Conservation (phyloP, 768 basidiomycete species). For the Sutorius australiensis region DNA sequence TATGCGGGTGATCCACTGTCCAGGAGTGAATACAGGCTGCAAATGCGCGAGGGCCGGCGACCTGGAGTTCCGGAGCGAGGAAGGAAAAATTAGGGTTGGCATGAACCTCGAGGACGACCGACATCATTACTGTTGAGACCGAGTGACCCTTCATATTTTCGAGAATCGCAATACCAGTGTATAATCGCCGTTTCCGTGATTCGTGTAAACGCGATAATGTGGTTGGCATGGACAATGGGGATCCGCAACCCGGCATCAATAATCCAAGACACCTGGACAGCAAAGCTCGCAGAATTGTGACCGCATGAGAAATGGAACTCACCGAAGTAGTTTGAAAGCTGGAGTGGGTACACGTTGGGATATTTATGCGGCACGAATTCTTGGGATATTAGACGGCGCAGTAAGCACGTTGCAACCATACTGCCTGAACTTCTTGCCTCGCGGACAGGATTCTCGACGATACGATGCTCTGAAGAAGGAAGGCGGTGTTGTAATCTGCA, state of each 20-base stretch:
- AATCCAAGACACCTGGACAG: not conserved
- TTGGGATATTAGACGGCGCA: slow-evolving; percentile 7
- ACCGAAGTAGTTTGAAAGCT: slow-evolving; percentile 9
- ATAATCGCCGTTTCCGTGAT: not conserved
- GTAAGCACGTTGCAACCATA: slow-evolving; percentile 11
- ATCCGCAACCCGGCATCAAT: slow-evolving; percentile 12
- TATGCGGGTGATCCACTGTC: not conserved
- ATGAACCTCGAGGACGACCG: not conserved
- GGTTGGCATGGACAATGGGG: not conserved
- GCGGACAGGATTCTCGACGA: slow-evolving; percentile 2
- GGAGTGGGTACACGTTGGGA: slow-evolving; percentile 5
- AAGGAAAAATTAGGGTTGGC: not conserved
- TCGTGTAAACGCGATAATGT: not conserved
- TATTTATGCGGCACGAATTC: slow-evolving; percentile 17
- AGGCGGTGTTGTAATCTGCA: not conserved
- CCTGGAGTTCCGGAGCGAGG: not conserved
- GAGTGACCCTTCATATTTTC: not conserved
- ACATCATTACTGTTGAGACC: not conserved
- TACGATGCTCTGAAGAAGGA: not conserved
- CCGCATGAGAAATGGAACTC: slow-evolving; percentile 12
- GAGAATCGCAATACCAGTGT: not conserved
- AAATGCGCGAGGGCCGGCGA: slow-evolving; percentile 1
- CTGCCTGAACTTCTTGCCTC: slow-evolving; percentile 19
- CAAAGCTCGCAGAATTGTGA: slow-evolving; percentile 4
- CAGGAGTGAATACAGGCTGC: not conserved